These are phyloP conservation scores for Fusarium ramigenum DNA, from an alignment of 2,329 filamentous ascomycete genomes.

Conservation along the genomic window DNA sequence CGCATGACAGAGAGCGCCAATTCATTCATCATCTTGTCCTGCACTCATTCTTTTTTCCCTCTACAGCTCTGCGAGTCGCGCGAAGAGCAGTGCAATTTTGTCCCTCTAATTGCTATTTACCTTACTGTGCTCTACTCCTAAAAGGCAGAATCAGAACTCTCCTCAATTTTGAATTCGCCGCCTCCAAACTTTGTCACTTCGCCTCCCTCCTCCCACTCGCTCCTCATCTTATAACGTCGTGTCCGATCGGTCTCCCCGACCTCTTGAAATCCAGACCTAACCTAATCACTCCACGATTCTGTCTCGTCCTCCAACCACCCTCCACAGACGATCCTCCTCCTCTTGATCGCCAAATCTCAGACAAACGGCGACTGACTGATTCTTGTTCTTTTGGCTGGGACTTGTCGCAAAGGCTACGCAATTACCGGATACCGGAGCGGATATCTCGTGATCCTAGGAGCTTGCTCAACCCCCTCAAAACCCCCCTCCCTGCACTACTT, in stretches of 20 bases:
- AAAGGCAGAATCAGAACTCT: neutral
- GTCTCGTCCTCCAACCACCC: conserved; percentile 31
- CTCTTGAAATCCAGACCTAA: conserved; percentile 29
- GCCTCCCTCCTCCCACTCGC: conserved; percentile 7
- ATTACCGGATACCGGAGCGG: conserved; percentile 8
- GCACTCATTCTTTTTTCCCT: conserved; percentile 21
- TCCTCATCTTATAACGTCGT: conserved; percentile 18
- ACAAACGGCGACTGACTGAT: conserved; percentile 11
- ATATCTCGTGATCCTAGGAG: conserved; percentile 35
- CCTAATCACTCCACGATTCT: conserved; percentile 36
- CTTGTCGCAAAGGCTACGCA: conserved; percentile 23
- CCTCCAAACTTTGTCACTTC: conserved; percentile 5
- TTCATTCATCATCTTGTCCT: conserved; percentile 34
- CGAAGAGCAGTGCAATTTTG: conserved; percentile 19
- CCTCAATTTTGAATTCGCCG: conserved; percentile 4
- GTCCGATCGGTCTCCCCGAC: conserved; percentile 37
- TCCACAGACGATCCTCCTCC: conserved; percentile 23
- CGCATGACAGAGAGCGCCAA: conserved; percentile 30
- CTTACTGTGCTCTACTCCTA: neutral
- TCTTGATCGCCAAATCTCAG: conserved; percentile 14
- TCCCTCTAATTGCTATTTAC: conserved; percentile 6
- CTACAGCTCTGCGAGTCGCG: conserved; percentile 19
- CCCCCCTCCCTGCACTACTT: conserved; percentile 27
- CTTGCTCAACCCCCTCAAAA: conserved; percentile 35
- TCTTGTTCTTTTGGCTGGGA: conserved; percentile 2